These are phyloP conservation scores for Thalassiosira sp. DNA, from an alignment of 352 stramenopile species.

Conservation along the genomic window DNA sequence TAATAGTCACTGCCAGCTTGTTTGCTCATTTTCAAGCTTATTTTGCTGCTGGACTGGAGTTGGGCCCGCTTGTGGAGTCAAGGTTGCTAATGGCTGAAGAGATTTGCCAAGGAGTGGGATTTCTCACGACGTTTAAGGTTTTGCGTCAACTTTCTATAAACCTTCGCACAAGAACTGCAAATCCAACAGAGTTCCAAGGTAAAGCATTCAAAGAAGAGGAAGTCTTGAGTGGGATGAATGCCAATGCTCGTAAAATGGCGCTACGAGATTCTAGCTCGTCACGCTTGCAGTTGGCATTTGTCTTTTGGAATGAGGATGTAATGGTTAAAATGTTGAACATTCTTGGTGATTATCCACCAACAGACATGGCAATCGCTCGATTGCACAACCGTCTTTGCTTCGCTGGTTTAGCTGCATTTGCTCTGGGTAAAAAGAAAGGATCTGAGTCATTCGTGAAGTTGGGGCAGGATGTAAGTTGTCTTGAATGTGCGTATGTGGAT, in stretches of 20 bases:
- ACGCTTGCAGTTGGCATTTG: neutral
- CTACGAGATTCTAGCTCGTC: neutral
- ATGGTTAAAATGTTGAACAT: conserved; percentile 25
- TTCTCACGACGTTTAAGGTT: neutral
- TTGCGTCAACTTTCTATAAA: neutral
- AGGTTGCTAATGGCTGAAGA: neutral
- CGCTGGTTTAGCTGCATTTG: conserved; percentile 26
- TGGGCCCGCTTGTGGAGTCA: neutral
- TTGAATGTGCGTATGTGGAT: neutral
- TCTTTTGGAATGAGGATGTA: neutral
- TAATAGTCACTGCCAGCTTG: too few species aligned
- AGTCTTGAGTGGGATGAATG: neutral
- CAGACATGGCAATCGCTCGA: conserved; percentile 13
- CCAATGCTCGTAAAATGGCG: neutral
- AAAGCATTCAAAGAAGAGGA: neutral
- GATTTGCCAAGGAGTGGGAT: neutral
- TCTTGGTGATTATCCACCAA: conserved; percentile 24
- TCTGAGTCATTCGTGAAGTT: neutral
- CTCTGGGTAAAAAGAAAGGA: conserved; percentile 7
- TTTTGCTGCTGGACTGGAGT: conserved; percentile 2
- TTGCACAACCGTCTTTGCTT: conserved; percentile 23
- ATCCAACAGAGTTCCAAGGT: neutral
- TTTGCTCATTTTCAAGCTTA: neutral
- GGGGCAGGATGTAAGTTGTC: neutral
- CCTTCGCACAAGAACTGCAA: neutral